A percentile compares a stretch with the other conserved stretches of the same genome.
These are phyloP conservation scores for Rhexocercosporidium sp. DNA, from an alignment of 2,329 filamentous ascomycete species.

Conservation along the genomic window DNA sequence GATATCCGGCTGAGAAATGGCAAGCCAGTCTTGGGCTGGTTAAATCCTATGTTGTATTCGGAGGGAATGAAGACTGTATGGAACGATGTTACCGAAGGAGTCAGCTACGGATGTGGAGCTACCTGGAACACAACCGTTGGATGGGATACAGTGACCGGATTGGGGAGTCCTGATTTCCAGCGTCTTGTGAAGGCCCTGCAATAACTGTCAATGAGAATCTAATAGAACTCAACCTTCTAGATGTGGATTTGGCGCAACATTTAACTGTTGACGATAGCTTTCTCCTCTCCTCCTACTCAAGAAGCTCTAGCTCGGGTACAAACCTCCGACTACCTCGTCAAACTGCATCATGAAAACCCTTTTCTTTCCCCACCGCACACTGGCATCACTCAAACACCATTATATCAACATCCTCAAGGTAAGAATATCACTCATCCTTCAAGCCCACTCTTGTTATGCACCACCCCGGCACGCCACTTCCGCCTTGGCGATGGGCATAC, in stretches of 20 bases:
- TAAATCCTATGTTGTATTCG: constrained; percentile 58
- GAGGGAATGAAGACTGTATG: constrained; percentile 9
- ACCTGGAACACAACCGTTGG: constrained; percentile 47
- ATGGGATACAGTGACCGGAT: constrained; percentile 53
- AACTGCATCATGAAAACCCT: too few species aligned
- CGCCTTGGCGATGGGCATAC: not conserved
- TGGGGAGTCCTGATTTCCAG: constrained; percentile 40
- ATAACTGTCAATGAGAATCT: not conserved
- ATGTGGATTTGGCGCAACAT: not conserved
- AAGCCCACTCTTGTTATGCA: not conserved
- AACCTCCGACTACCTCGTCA: not conserved
- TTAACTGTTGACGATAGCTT: not conserved
- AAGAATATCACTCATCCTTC: not conserved
- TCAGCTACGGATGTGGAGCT: constrained; percentile 29
- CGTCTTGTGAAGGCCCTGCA: constrained; percentile 1
- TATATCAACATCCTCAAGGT: not conserved
- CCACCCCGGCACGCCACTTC: not conserved
- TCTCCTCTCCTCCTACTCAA: not conserved
- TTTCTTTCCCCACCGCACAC: not conserved
- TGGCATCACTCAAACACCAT: not conserved
- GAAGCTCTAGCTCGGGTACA: not conserved
- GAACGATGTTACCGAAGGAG: constrained; percentile 49
- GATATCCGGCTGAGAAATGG: constrained; percentile 20
- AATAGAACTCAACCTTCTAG: not conserved
- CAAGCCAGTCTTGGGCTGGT: constrained; percentile 21